Evolutionary conservation across 495 filamentous ascomycete genomes (phyloP).

Genomic region (Cryomyces antarcticus): DNA sequence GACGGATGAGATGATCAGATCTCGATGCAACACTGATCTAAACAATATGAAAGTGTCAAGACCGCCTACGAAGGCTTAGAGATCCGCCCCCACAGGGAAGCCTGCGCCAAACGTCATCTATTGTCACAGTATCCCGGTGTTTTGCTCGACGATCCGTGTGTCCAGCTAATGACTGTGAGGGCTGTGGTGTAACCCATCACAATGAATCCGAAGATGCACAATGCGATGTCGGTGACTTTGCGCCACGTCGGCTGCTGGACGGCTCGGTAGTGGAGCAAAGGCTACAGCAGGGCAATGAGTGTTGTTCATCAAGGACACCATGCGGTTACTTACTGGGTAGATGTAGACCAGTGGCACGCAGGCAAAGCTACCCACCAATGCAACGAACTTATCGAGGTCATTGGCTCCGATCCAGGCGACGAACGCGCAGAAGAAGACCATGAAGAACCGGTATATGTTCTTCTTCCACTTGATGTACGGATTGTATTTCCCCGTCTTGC

Average conservation of each 20-base stretch:
- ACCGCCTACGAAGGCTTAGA: no score
- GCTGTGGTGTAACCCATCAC: slow-evolving; percentile 82
- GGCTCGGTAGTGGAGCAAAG: slow-evolving; percentile 67
- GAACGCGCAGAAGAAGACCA: slow-evolving; percentile 65
- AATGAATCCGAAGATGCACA: slow-evolving; percentile 62
- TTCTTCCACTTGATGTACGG: slow-evolving; percentile 97
- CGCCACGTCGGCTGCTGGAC: slow-evolving; percentile 46
- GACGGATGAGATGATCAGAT: no score
- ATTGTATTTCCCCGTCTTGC: slow-evolving; percentile 83
- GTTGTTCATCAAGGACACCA: not conserved
- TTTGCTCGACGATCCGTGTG: slow-evolving; percentile 22
- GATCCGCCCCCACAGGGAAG: no score
- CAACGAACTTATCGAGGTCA: slow-evolving; percentile 92
- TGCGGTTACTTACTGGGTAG: slow-evolving; percentile 54
- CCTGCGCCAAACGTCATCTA: no score
- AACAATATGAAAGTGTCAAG: no score
- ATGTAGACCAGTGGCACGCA: slow-evolving; percentile 96
- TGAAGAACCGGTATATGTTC: slow-evolving; percentile 82
- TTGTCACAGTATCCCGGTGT: slow-evolving; percentile 38
- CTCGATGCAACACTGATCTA: no score
- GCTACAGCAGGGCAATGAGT: slow-evolving; percentile 26
- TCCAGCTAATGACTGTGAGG: slow-evolving; percentile 72
- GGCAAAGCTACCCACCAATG: slow-evolving; percentile 87
- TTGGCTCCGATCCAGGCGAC: slow-evolving; percentile 85
- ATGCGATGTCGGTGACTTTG: slow-evolving; percentile 44